A percentile compares a stretch with the other conserved stretches of the same genome.
Evolutionary conservation across 192 early-diverging fungal genomes (phyloP).

Genomic region (Pilobolus umbonatus): DNA sequence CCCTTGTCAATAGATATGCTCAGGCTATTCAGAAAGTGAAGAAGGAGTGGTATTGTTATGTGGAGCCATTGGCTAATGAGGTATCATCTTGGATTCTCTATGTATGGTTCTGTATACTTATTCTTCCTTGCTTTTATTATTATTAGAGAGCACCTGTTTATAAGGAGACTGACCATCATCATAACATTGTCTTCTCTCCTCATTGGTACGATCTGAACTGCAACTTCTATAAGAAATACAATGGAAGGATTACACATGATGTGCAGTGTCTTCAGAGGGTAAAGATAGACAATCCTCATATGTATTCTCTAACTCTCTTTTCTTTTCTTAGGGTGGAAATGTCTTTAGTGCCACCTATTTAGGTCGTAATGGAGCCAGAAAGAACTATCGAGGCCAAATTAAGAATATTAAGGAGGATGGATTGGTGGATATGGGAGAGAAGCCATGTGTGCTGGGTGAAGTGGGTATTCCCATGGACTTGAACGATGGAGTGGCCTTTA

Average conservation of each 20-base stretch:
- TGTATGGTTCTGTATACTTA: background rate
- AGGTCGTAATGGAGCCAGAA: constrained; percentile 65
- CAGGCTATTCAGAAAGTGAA: constrained; percentile 54
- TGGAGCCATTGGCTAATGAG: constrained; percentile 83
- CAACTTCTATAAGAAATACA: constrained; percentile 66
- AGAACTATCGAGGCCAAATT: constrained; percentile 73
- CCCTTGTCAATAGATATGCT: constrained; percentile 63
- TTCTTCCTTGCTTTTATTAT: background rate
- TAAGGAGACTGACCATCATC: constrained; percentile 40
- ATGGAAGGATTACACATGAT: constrained; percentile 73
- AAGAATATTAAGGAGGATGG: constrained; percentile 59
- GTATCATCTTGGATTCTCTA: constrained; percentile 16
- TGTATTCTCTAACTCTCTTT: background rate
- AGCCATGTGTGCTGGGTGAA: constrained; percentile 73
- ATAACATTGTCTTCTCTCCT: constrained; percentile 69
- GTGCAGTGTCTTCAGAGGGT: constrained; percentile 72
- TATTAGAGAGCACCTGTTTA: constrained; percentile 41
- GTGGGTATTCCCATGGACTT: constrained; percentile 87
- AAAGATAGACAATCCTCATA: constrained; percentile 5
- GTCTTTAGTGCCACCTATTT: constrained; percentile 74
- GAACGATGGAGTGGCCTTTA: constrained; percentile 66
- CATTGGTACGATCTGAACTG: constrained; percentile 88
- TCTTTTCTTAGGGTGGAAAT: constrained; percentile 58
- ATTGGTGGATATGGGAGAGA: constrained; percentile 51
- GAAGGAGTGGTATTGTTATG: constrained; percentile 55